A percentile compares a stretch with the other conserved stretches of the same genome.
These are phyloP conservation scores for Auricularia cornea DNA, from an alignment of 768 basidiomycete species.

Conservation along the genomic window DNA sequence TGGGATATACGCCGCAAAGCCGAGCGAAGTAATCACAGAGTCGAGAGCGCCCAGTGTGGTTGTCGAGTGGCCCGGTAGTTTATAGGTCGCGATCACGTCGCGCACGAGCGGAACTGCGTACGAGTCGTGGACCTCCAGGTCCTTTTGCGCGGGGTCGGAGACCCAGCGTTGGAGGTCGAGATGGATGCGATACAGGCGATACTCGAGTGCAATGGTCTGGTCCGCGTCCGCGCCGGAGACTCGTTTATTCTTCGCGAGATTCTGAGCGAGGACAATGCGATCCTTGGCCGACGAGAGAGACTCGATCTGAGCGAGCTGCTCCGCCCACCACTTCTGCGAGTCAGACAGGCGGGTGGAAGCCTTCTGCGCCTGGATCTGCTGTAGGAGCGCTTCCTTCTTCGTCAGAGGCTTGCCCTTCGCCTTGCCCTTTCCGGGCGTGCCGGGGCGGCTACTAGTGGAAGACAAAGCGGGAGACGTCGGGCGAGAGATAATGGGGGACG, in stretches of 20 bases:
- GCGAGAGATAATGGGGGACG: conserved; percentile 2
- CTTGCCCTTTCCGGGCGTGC: background rate
- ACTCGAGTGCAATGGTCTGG: conserved; percentile 40
- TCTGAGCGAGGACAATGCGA: conserved; percentile 27
- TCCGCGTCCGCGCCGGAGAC: conserved; percentile 21
- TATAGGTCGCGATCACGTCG: conserved; percentile 37
- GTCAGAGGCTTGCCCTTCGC: conserved; percentile 26
- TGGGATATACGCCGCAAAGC: conserved; percentile 35
- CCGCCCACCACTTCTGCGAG: conserved; percentile 45
- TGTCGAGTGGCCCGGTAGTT: conserved; percentile 20
- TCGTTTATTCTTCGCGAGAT: conserved; percentile 38
- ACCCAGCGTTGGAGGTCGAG: conserved; percentile 47
- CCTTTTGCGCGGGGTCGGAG: conserved; percentile 32
- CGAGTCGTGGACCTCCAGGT: conserved; percentile 33
- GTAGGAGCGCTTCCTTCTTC: conserved; percentile 34
- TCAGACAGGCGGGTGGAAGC: conserved; percentile 30
- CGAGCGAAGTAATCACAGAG: conserved; percentile 35
- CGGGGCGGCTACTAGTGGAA: background rate
- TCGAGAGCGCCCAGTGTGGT: conserved; percentile 29
- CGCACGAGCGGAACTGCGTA: conserved; percentile 41
- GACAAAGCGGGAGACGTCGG: background rate
- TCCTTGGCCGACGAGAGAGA: conserved; percentile 23
- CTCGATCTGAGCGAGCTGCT: conserved; percentile 34
- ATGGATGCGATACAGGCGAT: conserved; percentile 45
- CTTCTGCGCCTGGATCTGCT: conserved; percentile 39